Conservation (phyloP, 2,329 filamentous ascomycete species). For the Clonostachys solani region DNA sequence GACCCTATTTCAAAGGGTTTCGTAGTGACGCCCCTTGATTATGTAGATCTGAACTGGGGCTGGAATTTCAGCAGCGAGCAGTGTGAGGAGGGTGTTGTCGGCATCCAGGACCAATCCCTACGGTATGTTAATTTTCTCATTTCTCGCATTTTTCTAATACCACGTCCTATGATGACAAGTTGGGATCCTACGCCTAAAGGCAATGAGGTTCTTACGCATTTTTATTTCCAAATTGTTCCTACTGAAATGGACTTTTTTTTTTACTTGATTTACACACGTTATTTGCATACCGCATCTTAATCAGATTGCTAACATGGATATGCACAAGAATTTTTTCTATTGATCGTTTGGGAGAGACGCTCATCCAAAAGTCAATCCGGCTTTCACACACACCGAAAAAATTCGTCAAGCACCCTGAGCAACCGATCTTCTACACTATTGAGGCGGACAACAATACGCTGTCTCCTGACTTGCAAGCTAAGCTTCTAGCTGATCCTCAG, state of each 20-base stretch:
- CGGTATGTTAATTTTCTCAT: constrained; percentile 53
- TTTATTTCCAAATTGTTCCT: constrained; percentile 86
- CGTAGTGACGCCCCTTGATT: constrained; percentile 87
- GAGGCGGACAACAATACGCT: constrained; percentile 92
- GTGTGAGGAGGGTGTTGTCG: constrained; percentile 89
- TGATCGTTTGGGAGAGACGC: constrained; percentile 78
- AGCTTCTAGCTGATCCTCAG: constrained; percentile 68
- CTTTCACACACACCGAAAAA: constrained; percentile 87
- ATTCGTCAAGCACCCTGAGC: constrained; percentile 82
- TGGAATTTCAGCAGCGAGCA: constrained; percentile 97
- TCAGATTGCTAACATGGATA: not conserved
- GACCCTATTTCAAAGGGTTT: constrained; percentile 84
- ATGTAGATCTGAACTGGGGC: constrained; percentile 83
- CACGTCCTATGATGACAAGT: constrained; percentile 56
- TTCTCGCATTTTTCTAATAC: constrained; percentile 19
- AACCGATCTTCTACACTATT: constrained; percentile 88
- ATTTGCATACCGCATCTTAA: not conserved
- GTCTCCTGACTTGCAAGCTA: constrained; percentile 70
- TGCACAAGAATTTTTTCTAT: constrained; percentile 62
- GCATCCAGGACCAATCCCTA: constrained; percentile 83
- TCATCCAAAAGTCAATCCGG: constrained; percentile 81
- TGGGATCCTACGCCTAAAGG: constrained; percentile 50
- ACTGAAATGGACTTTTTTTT: constrained; percentile 56
- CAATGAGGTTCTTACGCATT: constrained; percentile 54
- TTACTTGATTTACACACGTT: not conserved